Evolutionary conservation across 257 asterid species (phyloP), one percentile per base, ranked within the genome.

Genomic region (Nicotiana otophora): DNA sequence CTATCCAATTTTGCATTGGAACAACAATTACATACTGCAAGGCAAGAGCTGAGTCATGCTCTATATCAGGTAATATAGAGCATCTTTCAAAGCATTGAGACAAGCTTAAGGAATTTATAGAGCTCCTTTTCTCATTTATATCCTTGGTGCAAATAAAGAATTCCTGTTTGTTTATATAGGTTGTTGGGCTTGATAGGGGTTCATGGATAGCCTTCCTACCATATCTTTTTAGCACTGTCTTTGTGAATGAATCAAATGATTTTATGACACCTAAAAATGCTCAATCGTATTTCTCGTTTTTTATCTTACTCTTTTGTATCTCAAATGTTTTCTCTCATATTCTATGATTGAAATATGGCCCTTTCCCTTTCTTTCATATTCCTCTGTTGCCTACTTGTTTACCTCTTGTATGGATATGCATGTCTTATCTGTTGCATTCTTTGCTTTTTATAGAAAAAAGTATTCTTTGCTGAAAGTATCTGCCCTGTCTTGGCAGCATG

Each of bases 1-100:
- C 95, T 95, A 14, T 95, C 99, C 63, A 95, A 94, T 90, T 92
- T 92, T 88, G 93, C 99, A 5, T 77, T 92, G 90, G 99, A 94
- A 91, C 95, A 91, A 84, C 99, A 95, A 85, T 84, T 95, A 77
- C 98, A 95, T 85, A 90, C 92, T 39, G 97, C 98, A 72, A 92
- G 99, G 90, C 98, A 95, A 86, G 99, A 95, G 88, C 91, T 95
- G 64, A 95, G 99, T 84, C 99, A 95, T 85, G 98, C 99, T 65
- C 81, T 94, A 68, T 95, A 95, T 88, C 99, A 95, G 97, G 99
- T 96, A 83, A 19, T 36, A 36, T 36, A 69, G 55, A 36, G 19
- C 77, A 69, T 69, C 55, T 69, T 68, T 36, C 55, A 68, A 68
- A 12, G 19, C 55, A 19, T 19, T 9, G 54, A 68, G 77, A 68